These are phyloP conservation scores for Tulasnella sp. DNA, from an alignment of 768 basidiomycete genomes.

Conservation along the genomic window DNA sequence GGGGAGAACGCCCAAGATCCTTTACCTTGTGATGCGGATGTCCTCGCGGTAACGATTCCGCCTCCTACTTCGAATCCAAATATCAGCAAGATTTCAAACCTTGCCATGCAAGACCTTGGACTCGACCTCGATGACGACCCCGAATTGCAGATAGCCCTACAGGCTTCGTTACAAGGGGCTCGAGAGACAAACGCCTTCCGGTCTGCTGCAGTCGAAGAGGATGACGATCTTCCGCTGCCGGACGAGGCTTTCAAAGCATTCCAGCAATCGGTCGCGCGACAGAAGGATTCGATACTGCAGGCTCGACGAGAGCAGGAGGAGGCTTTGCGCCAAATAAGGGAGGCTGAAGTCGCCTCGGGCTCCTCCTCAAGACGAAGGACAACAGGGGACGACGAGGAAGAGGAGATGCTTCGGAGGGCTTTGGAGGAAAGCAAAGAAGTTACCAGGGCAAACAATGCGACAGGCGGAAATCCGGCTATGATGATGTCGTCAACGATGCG, in stretches of 20 bases:
- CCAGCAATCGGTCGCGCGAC: conserved; percentile 7
- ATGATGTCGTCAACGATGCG: conserved; percentile 2
- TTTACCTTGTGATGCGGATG: conserved; percentile 41
- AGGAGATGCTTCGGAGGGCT: conserved; percentile 23
- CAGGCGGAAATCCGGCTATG: not conserved
- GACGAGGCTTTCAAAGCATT: conserved; percentile 11
- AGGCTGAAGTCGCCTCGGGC: conserved; percentile 8
- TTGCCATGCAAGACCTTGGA: conserved; percentile 40
- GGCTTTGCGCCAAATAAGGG: conserved; percentile 6
- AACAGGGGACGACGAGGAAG: conserved; percentile 20
- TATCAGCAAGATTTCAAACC: not conserved
- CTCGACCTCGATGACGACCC: conserved; percentile 58
- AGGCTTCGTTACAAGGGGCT: conserved; percentile 29
- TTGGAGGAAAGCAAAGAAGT: conserved; percentile 23
- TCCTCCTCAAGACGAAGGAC: conserved; percentile 10
- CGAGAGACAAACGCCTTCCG: not conserved
- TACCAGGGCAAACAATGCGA: not conserved
- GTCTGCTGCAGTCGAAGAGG: not conserved
- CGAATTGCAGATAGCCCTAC: conserved; percentile 79
- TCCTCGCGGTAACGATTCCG: conserved; percentile 57
- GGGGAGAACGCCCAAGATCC: not conserved
- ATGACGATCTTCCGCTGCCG: conserved; percentile 3
- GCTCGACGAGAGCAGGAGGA: conserved; percentile 17
- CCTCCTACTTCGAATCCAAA: conserved; percentile 5
- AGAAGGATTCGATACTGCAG: not conserved